Conservation (phyloP, 169 alveolate genomes). For the Cryptosporidium ubiquitum region DNA sequence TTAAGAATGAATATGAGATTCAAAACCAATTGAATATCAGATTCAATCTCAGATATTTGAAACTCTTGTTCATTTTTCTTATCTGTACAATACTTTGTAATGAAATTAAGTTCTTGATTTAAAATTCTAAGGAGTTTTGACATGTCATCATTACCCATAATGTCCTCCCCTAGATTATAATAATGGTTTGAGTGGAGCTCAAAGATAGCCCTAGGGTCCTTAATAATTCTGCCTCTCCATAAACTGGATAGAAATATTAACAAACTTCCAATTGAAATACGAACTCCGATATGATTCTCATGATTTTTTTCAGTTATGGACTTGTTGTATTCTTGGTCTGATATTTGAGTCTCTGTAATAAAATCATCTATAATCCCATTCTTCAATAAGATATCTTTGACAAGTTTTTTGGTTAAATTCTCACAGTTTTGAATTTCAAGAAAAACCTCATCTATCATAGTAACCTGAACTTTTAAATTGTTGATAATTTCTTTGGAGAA, state of each 20-base stretch:
- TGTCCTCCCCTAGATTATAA: not conserved
- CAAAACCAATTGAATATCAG: not conserved
- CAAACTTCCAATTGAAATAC: not conserved
- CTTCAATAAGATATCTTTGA: slow-evolving; percentile 10
- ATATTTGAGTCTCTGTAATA: not conserved
- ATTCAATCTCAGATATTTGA: not conserved
- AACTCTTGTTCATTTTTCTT: not conserved
- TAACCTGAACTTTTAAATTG: slow-evolving; percentile 9
- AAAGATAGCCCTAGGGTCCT: not conserved
- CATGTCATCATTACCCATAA: not conserved
- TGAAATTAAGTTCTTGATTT: not conserved
- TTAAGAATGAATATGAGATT: slow-evolving; percentile 3
- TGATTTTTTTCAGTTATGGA: not conserved
- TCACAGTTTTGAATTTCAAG: slow-evolving; percentile 5
- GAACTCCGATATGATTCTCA: not conserved
- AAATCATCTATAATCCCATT: slow-evolving; percentile 25
- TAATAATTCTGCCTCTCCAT: slow-evolving; percentile 23
- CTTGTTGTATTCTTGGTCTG: not conserved
- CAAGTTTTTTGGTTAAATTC: slow-evolving; percentile 18
- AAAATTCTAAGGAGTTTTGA: not conserved
- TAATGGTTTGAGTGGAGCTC: not conserved
- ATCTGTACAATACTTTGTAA: not conserved
- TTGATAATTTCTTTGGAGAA: not conserved
- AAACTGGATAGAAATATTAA: slow-evolving; percentile 41
- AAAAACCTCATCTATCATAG: slow-evolving; percentile 11